phyloP scores from a whole-genome alignment of 2,329 filamentous ascomycete genomes.

The Epicoccum nigrum region DNA sequence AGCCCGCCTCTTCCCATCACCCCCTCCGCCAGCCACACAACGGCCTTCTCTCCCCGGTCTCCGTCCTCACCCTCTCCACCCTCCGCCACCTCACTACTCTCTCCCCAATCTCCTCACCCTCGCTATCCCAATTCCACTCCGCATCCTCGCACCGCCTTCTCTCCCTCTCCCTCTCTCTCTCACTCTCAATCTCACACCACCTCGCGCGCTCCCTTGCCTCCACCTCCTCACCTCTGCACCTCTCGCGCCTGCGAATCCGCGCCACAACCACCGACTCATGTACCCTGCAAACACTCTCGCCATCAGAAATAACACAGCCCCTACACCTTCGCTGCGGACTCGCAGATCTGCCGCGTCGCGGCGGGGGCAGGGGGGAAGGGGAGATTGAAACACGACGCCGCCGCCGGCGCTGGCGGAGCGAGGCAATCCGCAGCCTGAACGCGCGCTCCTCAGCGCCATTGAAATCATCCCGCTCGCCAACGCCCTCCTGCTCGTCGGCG shows the following conservation, averaged over 20 bases:
- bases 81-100: conserved; percentile 23
- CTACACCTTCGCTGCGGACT: no score
- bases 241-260: conserved; percentile 32
- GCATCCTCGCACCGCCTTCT: conserved; percentile 12
- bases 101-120: conserved; percentile 3
- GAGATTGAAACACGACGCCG: no score
- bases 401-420: no score
- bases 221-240: conserved; percentile 35
- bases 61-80: conserved; percentile 38
- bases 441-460: conserved; percentile 32
- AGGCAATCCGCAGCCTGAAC: conserved; percentile 28
- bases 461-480: background rate
- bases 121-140: conserved; percentile 21
- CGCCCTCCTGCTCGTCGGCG: background rate
- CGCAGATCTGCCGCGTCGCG: conserved; percentile 6
- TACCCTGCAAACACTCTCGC: conserved; percentile 9
- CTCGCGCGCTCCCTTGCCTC: conserved; percentile 31
- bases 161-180: conserved; percentile 31
- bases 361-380: background rate
- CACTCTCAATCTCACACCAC: conserved; percentile 20
- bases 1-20: no score
- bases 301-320: background rate
- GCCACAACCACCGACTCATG: conserved; percentile 32
- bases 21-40: conserved; percentile 31
- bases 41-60: conserved; percentile 41